Evolutionary conservation across 2,329 filamentous ascomycete species (phyloP), one percentile per base, ranked within the genome.

Genomic region (Colletotrichum scovillei): DNA sequence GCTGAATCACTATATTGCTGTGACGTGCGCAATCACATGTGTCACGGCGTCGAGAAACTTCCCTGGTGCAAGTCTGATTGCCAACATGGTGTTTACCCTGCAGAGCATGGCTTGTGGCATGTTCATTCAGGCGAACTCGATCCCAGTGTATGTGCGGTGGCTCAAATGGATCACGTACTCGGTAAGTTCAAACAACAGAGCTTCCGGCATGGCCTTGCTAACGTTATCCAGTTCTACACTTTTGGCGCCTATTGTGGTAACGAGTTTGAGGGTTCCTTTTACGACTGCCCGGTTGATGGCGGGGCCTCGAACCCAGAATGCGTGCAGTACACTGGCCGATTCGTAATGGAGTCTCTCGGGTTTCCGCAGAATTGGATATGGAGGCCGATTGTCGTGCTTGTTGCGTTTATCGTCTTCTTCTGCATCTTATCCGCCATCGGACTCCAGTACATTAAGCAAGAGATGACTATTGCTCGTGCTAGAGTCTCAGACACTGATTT

Each of bases 91-190:
- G 0, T 95, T 92, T 76, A 95, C 93, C 0, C 76, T 95, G 24
- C 93, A 95, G 78, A 92, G 89, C 2, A 90, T 95, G 84, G 91
- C 91, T 0, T 94, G 93, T 75, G 93, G 93, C 1, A 95, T 92
- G 80, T 95, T 95, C 76, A 90, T 95, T 16, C 93, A 95, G 79
- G 87, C 88, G 12, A 90, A 93, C 66, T 90, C 91, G 5, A 93
- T 95, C 4, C 92, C 93, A 0, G 85, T 95, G 1, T 95, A 95
- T 77, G 90, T 94, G n/a, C 87, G 93, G 68, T 95, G 93, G 93
- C 84, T 93, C 1, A 95, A 94, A 78, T 93, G 90, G 85, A 87
- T 87, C 28, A 88, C 90, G 1, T 92, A 91, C 75, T 87, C 88
- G 26, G 88, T 88, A 81, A 79, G 85, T 79, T 77, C 4, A 78